Conservation (phyloP, 108 stramenopile species). For the Nitzschia sp. region DNA sequence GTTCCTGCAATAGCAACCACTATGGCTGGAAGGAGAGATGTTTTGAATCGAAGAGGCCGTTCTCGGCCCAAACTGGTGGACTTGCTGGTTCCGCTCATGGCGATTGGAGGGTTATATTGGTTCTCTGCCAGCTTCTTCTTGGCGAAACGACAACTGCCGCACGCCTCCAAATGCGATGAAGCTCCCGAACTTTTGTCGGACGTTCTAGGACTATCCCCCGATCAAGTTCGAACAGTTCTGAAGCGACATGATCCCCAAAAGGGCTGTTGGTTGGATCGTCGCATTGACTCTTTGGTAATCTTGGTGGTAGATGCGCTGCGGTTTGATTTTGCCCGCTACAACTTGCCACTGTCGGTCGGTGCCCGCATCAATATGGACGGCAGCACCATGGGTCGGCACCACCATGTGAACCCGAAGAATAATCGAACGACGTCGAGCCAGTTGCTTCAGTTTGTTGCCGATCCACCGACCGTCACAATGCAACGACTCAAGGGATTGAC, state of each 20-base stretch:
- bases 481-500: slow-evolving; percentile 97
- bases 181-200: slow-evolving; percentile 37
- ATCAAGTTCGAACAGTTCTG: slow-evolving; percentile 9
- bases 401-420: slow-evolving; percentile 4
- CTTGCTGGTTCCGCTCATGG: slow-evolving; percentile 19
- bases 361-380: slow-evolving; percentile 40
- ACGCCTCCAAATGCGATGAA: slow-evolving; percentile 53
- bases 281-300: slow-evolving; percentile 79
- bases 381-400: background rate
- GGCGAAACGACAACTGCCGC: slow-evolving; percentile 49
- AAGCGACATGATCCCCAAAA: background rate
- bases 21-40: too few relatives aligned
- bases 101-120: slow-evolving; percentile 47
- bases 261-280: slow-evolving; percentile 81
- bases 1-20: too few relatives aligned
- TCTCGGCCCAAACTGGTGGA: slow-evolving; percentile 19
- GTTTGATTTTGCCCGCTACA: slow-evolving; percentile 91
- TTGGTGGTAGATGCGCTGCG: slow-evolving; percentile 95
- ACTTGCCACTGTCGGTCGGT: slow-evolving; percentile 74
- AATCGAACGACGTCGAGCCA: slow-evolving; percentile 38
- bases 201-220: slow-evolving; percentile 36
- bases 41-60: too few relatives aligned
- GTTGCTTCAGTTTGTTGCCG: slow-evolving; percentile 91
- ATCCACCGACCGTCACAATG: slow-evolving; percentile 99
- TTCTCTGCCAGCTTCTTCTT: slow-evolving; percentile 64